Percentiles rank a stretch among this genome's conserved stretches.
Evolutionary conservation across 345 rosid genomes (phyloP).

Genomic region (Euphorbia tirucalli): DNA sequence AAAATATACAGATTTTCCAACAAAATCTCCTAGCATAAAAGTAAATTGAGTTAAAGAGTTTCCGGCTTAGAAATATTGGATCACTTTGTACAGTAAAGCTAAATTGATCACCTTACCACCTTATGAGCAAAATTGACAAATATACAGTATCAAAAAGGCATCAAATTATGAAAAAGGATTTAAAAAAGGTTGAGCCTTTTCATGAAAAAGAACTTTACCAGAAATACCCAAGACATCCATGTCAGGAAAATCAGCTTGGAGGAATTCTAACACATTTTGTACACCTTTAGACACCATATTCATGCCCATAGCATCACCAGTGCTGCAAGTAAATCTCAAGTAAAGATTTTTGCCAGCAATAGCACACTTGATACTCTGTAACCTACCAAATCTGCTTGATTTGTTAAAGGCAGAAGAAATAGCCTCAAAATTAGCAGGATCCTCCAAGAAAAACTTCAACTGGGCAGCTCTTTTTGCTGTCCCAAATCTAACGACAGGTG

Average conservation of each 20-base stretch:
- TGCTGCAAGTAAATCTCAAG: slow-evolving; percentile 39
- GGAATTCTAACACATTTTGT: slow-evolving; percentile 42
- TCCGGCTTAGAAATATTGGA: too few relatives aligned
- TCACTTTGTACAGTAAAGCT: too few relatives aligned
- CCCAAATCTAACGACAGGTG: slow-evolving; percentile 37
- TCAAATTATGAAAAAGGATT: too few relatives aligned
- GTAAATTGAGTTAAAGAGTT: too few relatives aligned
- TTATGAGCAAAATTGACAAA: too few relatives aligned
- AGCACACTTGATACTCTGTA: slow-evolving; percentile 32
- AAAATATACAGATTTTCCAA: too few relatives aligned
- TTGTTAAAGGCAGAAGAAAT: slow-evolving; percentile 31
- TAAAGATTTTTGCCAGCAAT: slow-evolving; percentile 40
- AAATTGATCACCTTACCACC: too few relatives aligned
- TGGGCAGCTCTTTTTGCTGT: slow-evolving; percentile 35
- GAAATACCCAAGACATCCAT: slow-evolving; percentile 47
- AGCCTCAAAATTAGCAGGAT: slow-evolving; percentile 29
- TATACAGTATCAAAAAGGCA: too few relatives aligned
- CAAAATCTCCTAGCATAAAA: too few relatives aligned
- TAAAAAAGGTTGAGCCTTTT: not conserved
- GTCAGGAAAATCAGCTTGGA: slow-evolving; percentile 38
- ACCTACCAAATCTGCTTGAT: slow-evolving; percentile 38
- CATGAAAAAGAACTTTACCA: slow-evolving; percentile 18
- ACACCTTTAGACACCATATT: slow-evolving; percentile 52
- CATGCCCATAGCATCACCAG: slow-evolving; percentile 55
- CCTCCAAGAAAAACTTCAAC: slow-evolving; percentile 41